Base-by-base conservation (phyloP, 1,284 basidiomycete species). In the Cutaneotrichosporon dermatis region DNA sequence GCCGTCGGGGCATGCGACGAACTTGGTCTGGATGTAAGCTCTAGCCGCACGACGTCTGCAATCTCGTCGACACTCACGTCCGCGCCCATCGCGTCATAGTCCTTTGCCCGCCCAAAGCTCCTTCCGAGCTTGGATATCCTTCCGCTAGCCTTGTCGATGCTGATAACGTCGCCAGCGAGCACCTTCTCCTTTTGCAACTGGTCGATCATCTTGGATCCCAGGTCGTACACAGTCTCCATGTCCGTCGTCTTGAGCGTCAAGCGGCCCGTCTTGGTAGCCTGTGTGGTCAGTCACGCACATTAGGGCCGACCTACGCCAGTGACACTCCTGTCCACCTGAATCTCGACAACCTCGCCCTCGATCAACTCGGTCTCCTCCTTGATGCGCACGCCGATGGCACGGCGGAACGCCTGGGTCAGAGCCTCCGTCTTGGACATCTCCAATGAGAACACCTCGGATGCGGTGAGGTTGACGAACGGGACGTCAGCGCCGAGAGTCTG, bases 201-300 rank as follows among this genome's bases (percentile, higher is more conserved):
- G 71, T 99, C 95, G 62, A 99, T 98, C 96, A 99, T 99, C 83
- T 99, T 99, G 60, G 88, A 93, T 8, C 96, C 96, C 15, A 99
- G 84, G 79, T 99, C 96, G 76, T 99, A 99, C 45, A 99, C 91
- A 12, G 95, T 99, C 81, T 99, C 95, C 95, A 99, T 99, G 77
- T 99, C 95, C 4, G 94, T 98, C 9, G 93, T 97, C 80, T 99
- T 99, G 73, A 99, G 89, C 0, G 95, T 98, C 61, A 99, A 79
- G 75, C 97, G 95, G 6, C 96, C 95, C 0, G 95, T 98, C 81
- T 98, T 99, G 12, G 94, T 97, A 0, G 94, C 92, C 91, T 94
- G 25, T 69, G 25, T 44, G 37, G 54, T 46, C 16, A 51, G 45
- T 43, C 6, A 34, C 9, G 36, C 5, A 4, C 11, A 5, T 7